These are phyloP conservation scores for Melaleuca alternifolia DNA, from an alignment of 345 rosid genomes.

Conservation along the genomic window DNA sequence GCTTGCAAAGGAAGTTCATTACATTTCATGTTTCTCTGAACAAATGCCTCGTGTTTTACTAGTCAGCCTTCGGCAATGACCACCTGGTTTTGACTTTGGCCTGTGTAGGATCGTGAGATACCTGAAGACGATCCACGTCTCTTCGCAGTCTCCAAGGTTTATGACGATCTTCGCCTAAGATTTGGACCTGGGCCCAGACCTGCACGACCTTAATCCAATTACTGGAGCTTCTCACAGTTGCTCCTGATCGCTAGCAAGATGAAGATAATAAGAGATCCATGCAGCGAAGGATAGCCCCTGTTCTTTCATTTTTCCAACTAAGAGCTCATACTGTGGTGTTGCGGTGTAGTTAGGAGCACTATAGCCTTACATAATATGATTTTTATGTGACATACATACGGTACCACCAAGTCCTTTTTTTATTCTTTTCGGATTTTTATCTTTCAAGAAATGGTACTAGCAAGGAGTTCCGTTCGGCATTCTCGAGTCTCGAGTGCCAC, in stretches of 20 bases:
- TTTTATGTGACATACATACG: neutral
- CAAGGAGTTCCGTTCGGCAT: neutral
- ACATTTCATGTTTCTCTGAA: neutral
- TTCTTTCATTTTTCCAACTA: neutral
- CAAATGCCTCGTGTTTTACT: neutral
- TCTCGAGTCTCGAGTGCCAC: neutral
- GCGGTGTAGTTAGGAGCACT: neutral
- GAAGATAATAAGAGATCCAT: neutral
- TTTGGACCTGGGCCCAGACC: slow-evolving; percentile 13
- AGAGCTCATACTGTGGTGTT: neutral
- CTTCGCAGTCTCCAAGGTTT: slow-evolving; percentile 35
- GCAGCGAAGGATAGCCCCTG: neutral
- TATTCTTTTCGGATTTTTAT: neutral
- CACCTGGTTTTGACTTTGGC: neutral
- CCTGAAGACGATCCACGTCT: slow-evolving; percentile 80
- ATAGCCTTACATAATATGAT: neutral
- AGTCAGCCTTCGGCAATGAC: neutral
- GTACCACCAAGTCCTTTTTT: neutral
- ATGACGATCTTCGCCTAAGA: slow-evolving; percentile 28
- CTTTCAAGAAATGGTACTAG: neutral
- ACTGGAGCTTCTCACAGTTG: neutral
- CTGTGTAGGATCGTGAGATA: slow-evolving; percentile 56
- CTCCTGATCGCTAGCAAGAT: neutral
- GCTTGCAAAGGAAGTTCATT: neutral
- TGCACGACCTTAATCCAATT: neutral